These are phyloP conservation scores for Cytospora chrysosperma DNA, from an alignment of 2,329 filamentous ascomycete species.

Conservation along the genomic window DNA sequence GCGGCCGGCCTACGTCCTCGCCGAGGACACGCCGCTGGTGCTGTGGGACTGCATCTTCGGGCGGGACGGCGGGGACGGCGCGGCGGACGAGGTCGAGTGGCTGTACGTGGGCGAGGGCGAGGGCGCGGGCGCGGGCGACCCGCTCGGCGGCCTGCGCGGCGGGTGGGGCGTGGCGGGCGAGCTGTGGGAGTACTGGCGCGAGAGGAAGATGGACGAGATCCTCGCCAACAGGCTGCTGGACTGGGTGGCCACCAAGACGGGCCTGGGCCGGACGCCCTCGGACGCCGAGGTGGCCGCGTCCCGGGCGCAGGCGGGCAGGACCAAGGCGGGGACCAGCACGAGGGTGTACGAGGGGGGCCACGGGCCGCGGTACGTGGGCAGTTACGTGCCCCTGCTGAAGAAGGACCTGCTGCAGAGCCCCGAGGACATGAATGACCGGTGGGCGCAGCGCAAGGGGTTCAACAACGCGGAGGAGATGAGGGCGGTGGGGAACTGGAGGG, in stretches of 20 bases:
- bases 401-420: slow-evolving; percentile 49
- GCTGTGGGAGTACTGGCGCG: slow-evolving; percentile 81
- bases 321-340: slow-evolving; percentile 30
- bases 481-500: slow-evolving; percentile 37
- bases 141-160: slow-evolving; percentile 61
- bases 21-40: slow-evolving; percentile 83
- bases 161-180: slow-evolving; percentile 66
- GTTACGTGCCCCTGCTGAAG: slow-evolving; percentile 56
- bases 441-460: slow-evolving; percentile 61
- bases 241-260: slow-evolving; percentile 46
- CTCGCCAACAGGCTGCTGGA: slow-evolving; percentile 73
- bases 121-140: too few relatives aligned
- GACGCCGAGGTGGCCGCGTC: slow-evolving; percentile 35
- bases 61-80: slow-evolving; percentile 21
- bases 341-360: slow-evolving; percentile 57
- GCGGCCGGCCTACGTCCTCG: slow-evolving; percentile 88
- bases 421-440: slow-evolving; percentile 59
- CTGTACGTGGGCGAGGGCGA: slow-evolving; percentile 64
- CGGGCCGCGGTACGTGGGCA: slow-evolving; percentile 47
- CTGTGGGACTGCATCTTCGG: slow-evolving; percentile 92
- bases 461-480: slow-evolving; percentile 50
- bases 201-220: slow-evolving; percentile 85
- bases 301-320: slow-evolving; percentile 33
- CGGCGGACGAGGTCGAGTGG: slow-evolving; percentile 70
- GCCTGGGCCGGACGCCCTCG: slow-evolving; percentile 21